These are phyloP conservation scores for Myriosclerotinia scirpicola DNA, from an alignment of 2,329 filamentous ascomycete species.

Conservation along the genomic window DNA sequence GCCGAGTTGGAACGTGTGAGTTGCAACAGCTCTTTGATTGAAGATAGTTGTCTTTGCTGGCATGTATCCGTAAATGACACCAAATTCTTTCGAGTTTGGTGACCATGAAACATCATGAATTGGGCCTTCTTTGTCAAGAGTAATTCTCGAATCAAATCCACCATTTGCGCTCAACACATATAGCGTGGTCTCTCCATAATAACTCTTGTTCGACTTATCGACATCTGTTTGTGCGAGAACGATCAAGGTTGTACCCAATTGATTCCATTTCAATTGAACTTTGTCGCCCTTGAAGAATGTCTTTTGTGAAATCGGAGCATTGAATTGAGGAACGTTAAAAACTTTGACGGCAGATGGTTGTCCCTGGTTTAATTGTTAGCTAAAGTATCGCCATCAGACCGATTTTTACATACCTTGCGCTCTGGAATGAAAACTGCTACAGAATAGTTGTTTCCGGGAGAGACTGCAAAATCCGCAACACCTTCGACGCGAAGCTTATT, in stretches of 20 bases:
- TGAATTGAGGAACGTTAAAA: conserved; percentile 88
- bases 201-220: conserved; percentile 97
- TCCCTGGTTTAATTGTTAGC: conserved; percentile 57
- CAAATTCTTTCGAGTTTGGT: conserved; percentile 95
- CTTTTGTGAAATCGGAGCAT: conserved; percentile 84
- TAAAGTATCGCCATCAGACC: background rate
- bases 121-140: conserved; percentile 93
- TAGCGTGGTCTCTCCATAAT: conserved; percentile 97
- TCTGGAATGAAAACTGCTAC: conserved; percentile 95
- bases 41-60: conserved; percentile 99
- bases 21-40: conserved; percentile 79
- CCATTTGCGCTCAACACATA: conserved; percentile 92
- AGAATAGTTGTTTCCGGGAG: conserved; percentile 85
- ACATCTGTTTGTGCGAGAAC: conserved; percentile 97
- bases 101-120: conserved; percentile 99
- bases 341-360: conserved; percentile 93
- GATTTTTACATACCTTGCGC: conserved; percentile 68
- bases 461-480: conserved; percentile 83
- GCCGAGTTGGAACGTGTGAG: conserved; percentile 80
- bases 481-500: conserved; percentile 94
- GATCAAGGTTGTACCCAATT: conserved; percentile 83
- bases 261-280: conserved; percentile 98
- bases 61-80: conserved; percentile 97
- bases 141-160: conserved; percentile 86
- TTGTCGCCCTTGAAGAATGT: conserved; percentile 99